A percentile compares a stretch with the other conserved stretches of the same genome.
Conservation (phyloP, 2,329 filamentous ascomycete genomes). For the Cytospora paraplurivora region DNA sequence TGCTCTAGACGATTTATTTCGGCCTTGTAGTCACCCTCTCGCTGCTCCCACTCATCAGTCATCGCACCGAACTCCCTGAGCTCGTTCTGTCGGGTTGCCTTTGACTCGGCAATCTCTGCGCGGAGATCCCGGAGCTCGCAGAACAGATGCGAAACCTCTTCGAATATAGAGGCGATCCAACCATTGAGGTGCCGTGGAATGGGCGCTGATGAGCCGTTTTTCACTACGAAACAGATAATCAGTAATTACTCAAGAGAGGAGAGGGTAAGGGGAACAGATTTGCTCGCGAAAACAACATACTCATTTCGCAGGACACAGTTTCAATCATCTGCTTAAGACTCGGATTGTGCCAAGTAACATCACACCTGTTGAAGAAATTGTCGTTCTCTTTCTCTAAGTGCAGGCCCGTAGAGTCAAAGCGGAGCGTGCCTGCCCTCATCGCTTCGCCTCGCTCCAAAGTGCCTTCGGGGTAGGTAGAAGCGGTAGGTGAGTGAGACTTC, state of each 20-base stretch:
- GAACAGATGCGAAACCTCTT: slow-evolving; percentile 22
- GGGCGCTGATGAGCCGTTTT: slow-evolving; percentile 23
- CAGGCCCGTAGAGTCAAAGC: background rate
- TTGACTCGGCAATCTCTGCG: background rate
- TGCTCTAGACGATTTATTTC: slow-evolving; percentile 28
- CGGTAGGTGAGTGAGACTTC: slow-evolving; percentile 10
- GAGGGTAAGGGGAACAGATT: too few relatives aligned
- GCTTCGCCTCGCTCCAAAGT: slow-evolving; percentile 17
- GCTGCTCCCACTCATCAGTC: slow-evolving; percentile 21
- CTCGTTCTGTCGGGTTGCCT: slow-evolving; percentile 19
- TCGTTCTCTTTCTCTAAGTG: background rate
- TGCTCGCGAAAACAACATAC: background rate
- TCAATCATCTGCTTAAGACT: slow-evolving; percentile 29
- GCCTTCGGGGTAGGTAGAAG: slow-evolving; percentile 12
- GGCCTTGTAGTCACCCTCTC: slow-evolving; percentile 25
- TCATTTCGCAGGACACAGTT: slow-evolving; percentile 24
- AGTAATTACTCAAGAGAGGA: too few relatives aligned
- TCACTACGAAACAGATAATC: background rate
- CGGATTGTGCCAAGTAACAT: slow-evolving; percentile 27
- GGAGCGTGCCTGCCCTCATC: slow-evolving; percentile 1
- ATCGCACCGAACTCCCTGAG: slow-evolving; percentile 15
- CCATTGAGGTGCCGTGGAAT: slow-evolving; percentile 29
- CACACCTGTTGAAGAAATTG: slow-evolving; percentile 10
- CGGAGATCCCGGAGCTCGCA: slow-evolving; percentile 5
- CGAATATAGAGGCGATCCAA: slow-evolving; percentile 24